Conservation (phyloP, 257 asterid species). For the Nemophila menziesii region DNA sequence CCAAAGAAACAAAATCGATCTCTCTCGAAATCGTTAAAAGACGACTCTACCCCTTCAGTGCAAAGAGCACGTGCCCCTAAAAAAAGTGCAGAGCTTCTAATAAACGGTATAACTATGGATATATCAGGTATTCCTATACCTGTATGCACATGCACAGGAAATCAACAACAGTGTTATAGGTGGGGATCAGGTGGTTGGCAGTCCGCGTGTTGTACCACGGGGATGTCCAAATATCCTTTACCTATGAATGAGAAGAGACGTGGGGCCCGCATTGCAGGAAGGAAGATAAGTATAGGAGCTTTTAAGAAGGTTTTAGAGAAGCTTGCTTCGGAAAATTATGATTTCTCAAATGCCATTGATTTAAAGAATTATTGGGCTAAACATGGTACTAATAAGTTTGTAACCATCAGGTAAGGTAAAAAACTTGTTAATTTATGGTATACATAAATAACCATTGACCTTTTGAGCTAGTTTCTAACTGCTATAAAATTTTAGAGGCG, state of each 20-base stretch:
- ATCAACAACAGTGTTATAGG: conserved; percentile 73
- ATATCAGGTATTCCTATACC: conserved; percentile 66
- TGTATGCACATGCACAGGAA: conserved; percentile 75
- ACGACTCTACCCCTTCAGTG: conserved; percentile 23
- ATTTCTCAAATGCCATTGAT: conserved; percentile 64
- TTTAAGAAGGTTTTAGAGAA: conserved; percentile 79
- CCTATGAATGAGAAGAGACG: conserved; percentile 78
- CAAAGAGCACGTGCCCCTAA: conserved; percentile 62
- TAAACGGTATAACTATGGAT: conserved; percentile 66
- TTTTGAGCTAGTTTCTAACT: conserved; percentile 38
- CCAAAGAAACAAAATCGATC: conserved; percentile 54
- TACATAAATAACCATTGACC: conserved; percentile 39
- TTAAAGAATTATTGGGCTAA: conserved; percentile 81
- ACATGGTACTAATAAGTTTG: conserved; percentile 90
- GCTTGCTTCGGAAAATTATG: conserved; percentile 57
- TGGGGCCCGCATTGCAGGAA: conserved; percentile 77
- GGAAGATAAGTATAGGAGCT: conserved; percentile 93
- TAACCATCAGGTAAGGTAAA: conserved; percentile 51
- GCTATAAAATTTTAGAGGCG: conserved; percentile 22
- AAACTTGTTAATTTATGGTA: conserved; percentile 37
- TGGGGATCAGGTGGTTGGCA: conserved; percentile 99
- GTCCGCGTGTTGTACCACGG: conserved; percentile 80
- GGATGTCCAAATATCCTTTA: conserved; percentile 58
- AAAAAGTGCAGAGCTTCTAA: conserved; percentile 56
- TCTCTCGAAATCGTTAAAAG: conserved; percentile 32